Base-by-base conservation (phyloP, 2,329 filamentous ascomycete species). In the Huntiella abstrusa region DNA sequence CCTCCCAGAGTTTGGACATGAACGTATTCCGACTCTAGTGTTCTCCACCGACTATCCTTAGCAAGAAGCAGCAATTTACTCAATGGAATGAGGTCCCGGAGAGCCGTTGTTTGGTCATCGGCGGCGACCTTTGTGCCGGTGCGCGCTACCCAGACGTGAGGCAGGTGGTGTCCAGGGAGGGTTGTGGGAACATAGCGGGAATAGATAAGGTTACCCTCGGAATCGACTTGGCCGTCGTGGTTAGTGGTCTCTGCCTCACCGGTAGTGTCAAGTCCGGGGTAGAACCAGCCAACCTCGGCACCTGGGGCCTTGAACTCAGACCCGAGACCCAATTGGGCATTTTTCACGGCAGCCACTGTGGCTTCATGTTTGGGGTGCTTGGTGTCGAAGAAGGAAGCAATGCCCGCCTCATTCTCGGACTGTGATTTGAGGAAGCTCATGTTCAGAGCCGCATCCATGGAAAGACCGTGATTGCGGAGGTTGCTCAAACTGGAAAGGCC, bases 251-350 rank as follows among this genome's bases (percentile, higher is more conserved):
- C 19, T 6, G 33, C 45, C 4, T 34, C 45, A 2, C 33, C 39
- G 5, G 45, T 16, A 5, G n/a, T 16, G n/a, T 47, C 45, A 5
- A 43, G 39, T 1, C 33, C 33, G 6, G 17, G 40, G 13, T 47
- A 43, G 32, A 47, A 47, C 45, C 39, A 47, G 17, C 45, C 33
- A 13, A 47, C 39, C 12, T 47, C 39, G 17, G 38, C 33, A 34
- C 39, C 39, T 16, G 45, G 45, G 7, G 39, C 39, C 33, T 47
- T 47, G 39, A 47, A 47, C 19, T 47, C 39, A 8, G 40, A 42
- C 12, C 13, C 34, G 1, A 47, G 45, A n/a, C 33, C 37, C 10
- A 15, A 33, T 38, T 47, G 40, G 12, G 40, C 16, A 6, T 38
- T 10, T 8, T 19, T 15, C 10, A 43, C 39, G 11, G 45, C 45